A percentile compares a stretch with the other conserved stretches of the same genome.
Conservation (phyloP, 495 filamentous ascomycete genomes). For the Penicillium salamii region DNA sequence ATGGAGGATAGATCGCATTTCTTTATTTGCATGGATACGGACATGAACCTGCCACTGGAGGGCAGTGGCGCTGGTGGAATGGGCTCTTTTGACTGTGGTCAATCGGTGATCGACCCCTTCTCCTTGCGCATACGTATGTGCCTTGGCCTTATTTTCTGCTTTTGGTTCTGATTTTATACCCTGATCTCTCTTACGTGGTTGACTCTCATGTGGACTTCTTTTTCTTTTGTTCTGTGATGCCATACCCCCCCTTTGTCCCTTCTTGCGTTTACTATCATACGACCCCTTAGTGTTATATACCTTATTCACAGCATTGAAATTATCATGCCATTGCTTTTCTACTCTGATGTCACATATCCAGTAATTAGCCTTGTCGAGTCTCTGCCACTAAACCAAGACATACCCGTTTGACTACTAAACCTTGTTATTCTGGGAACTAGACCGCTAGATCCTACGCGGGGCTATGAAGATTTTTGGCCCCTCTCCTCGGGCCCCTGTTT, state of each 20-base stretch:
- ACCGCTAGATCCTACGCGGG: neutral
- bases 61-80: slow-evolving; percentile 29
- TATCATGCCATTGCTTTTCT: neutral
- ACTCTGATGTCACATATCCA: neutral
- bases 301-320: slow-evolving; percentile 3
- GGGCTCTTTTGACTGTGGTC: slow-evolving; percentile 13
- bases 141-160: slow-evolving; percentile 1
- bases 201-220: slow-evolving; percentile 8
- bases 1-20: slow-evolving; percentile 30
- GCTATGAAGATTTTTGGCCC: neutral
- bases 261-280: slow-evolving; percentile 6
- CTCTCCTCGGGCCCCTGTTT: neutral
- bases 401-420: neutral
- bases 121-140: slow-evolving; percentile 19
- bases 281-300: slow-evolving; percentile 4
- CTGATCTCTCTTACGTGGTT: slow-evolving; percentile 1
- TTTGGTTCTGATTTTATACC: slow-evolving; percentile 6
- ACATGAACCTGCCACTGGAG: slow-evolving; percentile 36
- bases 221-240: slow-evolving; percentile 8
- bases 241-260: slow-evolving; percentile 9
- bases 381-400: too few relatives aligned
- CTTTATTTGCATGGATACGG: slow-evolving; percentile 21
- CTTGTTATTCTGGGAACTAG: neutral
- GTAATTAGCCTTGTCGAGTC: neutral
- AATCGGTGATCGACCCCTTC: slow-evolving; percentile 22